Conservation (phyloP, 352 stramenopile species). For the Pythium apleroticum region DNA sequence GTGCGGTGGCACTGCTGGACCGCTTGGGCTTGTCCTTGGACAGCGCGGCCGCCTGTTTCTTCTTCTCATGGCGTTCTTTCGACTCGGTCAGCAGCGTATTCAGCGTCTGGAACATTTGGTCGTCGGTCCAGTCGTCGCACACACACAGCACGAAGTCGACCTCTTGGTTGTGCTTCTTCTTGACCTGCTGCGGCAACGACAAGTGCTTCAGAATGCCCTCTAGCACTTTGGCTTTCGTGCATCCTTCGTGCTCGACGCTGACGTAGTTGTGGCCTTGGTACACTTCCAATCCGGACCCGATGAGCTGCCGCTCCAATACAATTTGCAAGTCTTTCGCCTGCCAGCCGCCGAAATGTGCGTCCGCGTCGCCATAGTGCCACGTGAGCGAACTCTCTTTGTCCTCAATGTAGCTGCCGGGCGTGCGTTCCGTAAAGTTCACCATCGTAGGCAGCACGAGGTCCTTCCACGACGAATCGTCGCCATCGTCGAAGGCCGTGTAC, state of each 20-base stretch:
- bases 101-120: slow-evolving; percentile 91
- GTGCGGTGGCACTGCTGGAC: background rate
- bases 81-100: slow-evolving; percentile 75
- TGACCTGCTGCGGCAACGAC: slow-evolving; percentile 68
- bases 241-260: slow-evolving; percentile 78
- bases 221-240: slow-evolving; percentile 74
- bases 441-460: slow-evolving; percentile 77
- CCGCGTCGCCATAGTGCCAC: slow-evolving; percentile 87
- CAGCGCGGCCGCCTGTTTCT: slow-evolving; percentile 29
- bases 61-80: slow-evolving; percentile 65
- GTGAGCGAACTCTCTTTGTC: slow-evolving; percentile 85
- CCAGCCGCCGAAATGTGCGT: slow-evolving; percentile 86
- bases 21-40: slow-evolving; percentile 33
- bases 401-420: slow-evolving; percentile 80
- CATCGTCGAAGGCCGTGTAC: slow-evolving; percentile 22
- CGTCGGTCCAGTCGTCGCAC: slow-evolving; percentile 85
- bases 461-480: slow-evolving; percentile 75
- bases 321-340: slow-evolving; percentile 91
- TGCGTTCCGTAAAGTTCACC: slow-evolving; percentile 75
- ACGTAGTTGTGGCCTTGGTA: slow-evolving; percentile 84
- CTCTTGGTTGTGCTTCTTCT: slow-evolving; percentile 57
- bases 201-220: slow-evolving; percentile 75
- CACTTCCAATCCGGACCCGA: slow-evolving; percentile 84
- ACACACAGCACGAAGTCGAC: slow-evolving; percentile 90
- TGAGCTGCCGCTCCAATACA: slow-evolving; percentile 82